Evolutionary conservation across 306 rosid species (phyloP), one percentile per base, ranked within the genome.

Genomic region (Citrullus colocynthis): DNA sequence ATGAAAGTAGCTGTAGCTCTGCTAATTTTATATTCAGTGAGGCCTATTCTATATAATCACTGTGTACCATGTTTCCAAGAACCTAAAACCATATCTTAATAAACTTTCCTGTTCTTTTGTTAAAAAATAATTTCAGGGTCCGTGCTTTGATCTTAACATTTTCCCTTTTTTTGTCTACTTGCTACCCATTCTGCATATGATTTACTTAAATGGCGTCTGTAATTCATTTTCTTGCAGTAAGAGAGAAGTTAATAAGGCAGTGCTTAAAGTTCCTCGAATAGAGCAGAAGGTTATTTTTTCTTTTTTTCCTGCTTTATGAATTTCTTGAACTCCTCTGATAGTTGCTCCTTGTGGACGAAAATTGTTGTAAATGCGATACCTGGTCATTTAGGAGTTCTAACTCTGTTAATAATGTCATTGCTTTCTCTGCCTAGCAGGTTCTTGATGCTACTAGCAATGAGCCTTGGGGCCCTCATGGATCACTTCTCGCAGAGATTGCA

Each of bases 401-500:
- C 32, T 20, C 7, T 52, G 28, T 55, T 6, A 24, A 34, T 58
- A 41, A 78, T 44, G 7, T 14, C 51, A 41, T 67, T 67, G 6
- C 62, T 52, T 45, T 64, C 70, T 64, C 66, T 41, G 57, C 82
- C 73, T 39, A 75, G 49, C 82, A 96, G 99, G 93, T 96, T 88
- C 99, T 96, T 79, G 99, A 96, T 91, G 81, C 99, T 83, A 96
- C 99, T 67, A 96, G 98, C 92, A 96, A 96, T 84, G 99, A 96
- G 81, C 95, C 99, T 41, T 96, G 99, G 99, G 99, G 99, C 79
- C 99, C 99, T 80, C 99, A 96, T 88, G 99, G 99, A 85, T 78
- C 93, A 49, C 89, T 92, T 83, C 99, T 96, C 81, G 90, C 98
- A 15, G 98, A 96, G 80, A 92, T 96, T 85, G 93, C 99, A 74